Evolutionary conservation across 2,329 filamentous ascomycete genomes (phyloP), one percentile per base, ranked within the genome.

Genomic region (Colletotrichum chlorophyti): DNA sequence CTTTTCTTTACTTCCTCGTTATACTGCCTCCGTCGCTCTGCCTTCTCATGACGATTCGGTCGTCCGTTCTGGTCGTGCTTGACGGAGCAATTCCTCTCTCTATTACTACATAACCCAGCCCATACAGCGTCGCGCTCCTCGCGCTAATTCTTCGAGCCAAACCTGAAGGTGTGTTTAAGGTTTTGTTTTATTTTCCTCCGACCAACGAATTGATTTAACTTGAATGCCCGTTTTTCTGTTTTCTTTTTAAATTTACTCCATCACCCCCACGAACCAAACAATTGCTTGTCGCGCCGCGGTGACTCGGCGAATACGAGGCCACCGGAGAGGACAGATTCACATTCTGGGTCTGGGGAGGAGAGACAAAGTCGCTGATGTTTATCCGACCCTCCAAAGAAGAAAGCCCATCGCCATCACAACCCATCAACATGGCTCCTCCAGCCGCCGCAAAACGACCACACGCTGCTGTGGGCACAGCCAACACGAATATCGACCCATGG

Each of bases 301-400:
- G n/a, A n/a, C n/a, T n/a, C n/a, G n/a, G n/a, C n/a, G n/a, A n/a
- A n/a, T n/a, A n/a, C n/a, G n/a, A n/a, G n/a, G n/a, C n/a, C n/a
- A n/a, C n/a, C n/a, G n/a, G 51, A 55, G 38, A 55, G 43, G 55
- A 59, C 55, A 55, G 51, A 59, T 49, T 49, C 55, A 24, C 43
- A 27, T 46, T 31, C 24, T 41, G 31, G 51, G 46, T 17, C 11
- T 37, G 21, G 6, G 32, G 43, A 46, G 37, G 26, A 31, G 35
- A 45, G 24, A 59, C 37, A 55, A 42, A 40, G 6, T 15, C 50
- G 55, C 55, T 55, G 43, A 59, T 54, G 47, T 40, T 43, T 12
- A 19, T 23, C 11, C 27, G 10, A n/a, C 46, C 14, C 31, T 26
- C n/a, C 41, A 42, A 49, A 55, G 51, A 55, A 54, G 50, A 29